phyloP scores from a whole-genome alignment of 2,329 filamentous ascomycete species.

The Trichophaea hybrida region DNA sequence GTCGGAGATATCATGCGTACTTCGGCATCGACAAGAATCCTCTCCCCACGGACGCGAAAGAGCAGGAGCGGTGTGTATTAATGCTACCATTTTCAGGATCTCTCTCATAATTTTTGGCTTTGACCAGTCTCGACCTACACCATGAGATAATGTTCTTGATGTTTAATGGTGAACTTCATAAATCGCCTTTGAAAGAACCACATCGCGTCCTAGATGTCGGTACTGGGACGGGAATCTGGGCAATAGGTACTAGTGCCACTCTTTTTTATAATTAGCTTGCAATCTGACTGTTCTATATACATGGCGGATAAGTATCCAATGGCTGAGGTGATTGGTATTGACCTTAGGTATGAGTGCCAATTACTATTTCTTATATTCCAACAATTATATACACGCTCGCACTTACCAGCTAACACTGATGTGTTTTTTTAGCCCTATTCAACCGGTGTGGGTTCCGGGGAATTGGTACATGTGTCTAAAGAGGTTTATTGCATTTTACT shows the following conservation, averaged over 20 bases:
- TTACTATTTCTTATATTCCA: neutral
- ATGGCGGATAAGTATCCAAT: constrained; percentile 3
- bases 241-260: neutral
- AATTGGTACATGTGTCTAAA: neutral
- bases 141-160: neutral
- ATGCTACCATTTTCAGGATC: constrained; percentile 31
- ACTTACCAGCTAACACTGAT: neutral
- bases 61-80: constrained; percentile 29
- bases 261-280: neutral
- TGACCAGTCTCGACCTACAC: neutral
- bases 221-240: neutral
- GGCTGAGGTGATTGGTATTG: neutral
- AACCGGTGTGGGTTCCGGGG: neutral
- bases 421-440: neutral
- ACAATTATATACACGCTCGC: too few species aligned
- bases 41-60: constrained; percentile 17
- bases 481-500: neutral
- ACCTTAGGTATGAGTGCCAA: constrained; percentile 11
- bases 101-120: neutral
- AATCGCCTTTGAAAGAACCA: neutral
- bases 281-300: constrained; percentile 34
- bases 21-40: constrained; percentile 15
- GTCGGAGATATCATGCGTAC: constrained; percentile 13
- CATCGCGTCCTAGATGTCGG: neutral
- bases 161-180: constrained; percentile 1